Conservation (phyloP, 1,284 basidiomycete species). For the Pascua guehoae region DNA sequence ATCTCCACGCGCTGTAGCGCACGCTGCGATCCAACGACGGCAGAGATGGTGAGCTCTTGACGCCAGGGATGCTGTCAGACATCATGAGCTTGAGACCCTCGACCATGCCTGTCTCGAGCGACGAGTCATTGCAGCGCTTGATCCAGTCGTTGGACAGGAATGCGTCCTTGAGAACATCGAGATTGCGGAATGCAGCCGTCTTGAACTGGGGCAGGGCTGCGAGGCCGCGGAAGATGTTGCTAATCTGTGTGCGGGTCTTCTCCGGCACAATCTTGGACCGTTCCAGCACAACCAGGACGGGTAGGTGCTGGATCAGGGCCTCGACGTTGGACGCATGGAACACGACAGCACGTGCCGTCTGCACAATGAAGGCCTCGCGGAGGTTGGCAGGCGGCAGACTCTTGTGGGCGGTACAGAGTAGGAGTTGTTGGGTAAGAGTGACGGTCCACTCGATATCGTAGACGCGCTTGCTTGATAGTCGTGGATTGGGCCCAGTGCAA, state of each 20-base stretch:
- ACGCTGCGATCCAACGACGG: conserved; percentile 27
- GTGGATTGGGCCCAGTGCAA: conserved; percentile 21
- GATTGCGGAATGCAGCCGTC: conserved; percentile 44
- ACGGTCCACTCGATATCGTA: conserved; percentile 31
- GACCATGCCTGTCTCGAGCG: conserved; percentile 43
- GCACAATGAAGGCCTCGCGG: conserved; percentile 34
- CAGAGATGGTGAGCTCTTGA: conserved; percentile 13
- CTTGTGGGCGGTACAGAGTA: conserved; percentile 29
- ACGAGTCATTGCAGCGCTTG: conserved; percentile 27
- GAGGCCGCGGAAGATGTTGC: conserved; percentile 27
- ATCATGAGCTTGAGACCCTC: conserved; percentile 46
- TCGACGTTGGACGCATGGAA: conserved; percentile 31
- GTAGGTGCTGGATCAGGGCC: conserved; percentile 37
- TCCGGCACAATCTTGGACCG: conserved; percentile 24
- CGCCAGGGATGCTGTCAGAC: conserved; percentile 35
- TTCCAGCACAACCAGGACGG: conserved; percentile 38
- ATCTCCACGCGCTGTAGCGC: conserved; percentile 42
- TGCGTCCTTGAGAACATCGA: conserved; percentile 44
- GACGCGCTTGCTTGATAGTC: conserved; percentile 27
- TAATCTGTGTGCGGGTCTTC: conserved; percentile 22
- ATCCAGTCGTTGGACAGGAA: conserved; percentile 46
- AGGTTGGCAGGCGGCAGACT: conserved; percentile 34
- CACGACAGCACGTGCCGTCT: conserved; percentile 33
- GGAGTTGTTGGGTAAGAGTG: conserved; percentile 34
- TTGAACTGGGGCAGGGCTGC: conserved; percentile 43